Percentiles rank a stretch among this genome's conserved stretches.
Evolutionary conservation across 2,329 filamentous ascomycete species (phyloP).

Genomic region (Pleurostoma richardsiae): DNA sequence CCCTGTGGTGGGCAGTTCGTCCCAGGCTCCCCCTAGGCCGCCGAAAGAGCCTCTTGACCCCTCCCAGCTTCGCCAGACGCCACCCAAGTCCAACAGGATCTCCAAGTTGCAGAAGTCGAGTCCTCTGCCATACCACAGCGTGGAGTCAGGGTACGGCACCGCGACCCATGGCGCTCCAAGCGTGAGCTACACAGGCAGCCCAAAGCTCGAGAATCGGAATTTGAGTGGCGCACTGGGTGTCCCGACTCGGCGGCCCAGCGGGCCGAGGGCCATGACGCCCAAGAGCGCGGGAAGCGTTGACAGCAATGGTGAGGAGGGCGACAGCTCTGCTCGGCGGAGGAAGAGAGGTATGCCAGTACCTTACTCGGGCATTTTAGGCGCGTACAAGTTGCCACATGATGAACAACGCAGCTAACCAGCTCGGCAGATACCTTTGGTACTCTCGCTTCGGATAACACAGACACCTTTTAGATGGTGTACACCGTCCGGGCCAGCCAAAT

Average conservation of each 20-base stretch:
- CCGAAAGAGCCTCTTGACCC: constrained; percentile 57
- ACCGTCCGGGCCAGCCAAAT: too few species aligned
- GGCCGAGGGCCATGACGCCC: constrained; percentile 57
- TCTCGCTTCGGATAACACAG: constrained; percentile 44
- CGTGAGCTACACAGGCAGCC: constrained; percentile 46
- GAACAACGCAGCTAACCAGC: background rate
- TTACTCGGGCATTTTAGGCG: background rate
- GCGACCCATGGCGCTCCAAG: constrained; percentile 28
- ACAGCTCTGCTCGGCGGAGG: constrained; percentile 41
- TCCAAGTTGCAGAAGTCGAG: constrained; percentile 49
- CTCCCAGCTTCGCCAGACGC: constrained; percentile 28
- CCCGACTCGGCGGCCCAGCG: constrained; percentile 50
- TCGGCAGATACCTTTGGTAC: constrained; percentile 48
- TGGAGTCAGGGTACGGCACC: constrained; percentile 49
- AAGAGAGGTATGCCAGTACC: constrained; percentile 47
- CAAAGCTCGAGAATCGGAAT: constrained; percentile 52
- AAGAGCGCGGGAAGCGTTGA: constrained; percentile 33
- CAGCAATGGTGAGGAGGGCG: constrained; percentile 35
- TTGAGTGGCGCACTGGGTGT: constrained; percentile 47
- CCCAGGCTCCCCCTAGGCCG: constrained; percentile 46
- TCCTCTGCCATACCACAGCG: constrained; percentile 51
- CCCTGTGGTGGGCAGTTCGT: constrained; percentile 21
- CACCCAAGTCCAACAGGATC: constrained; percentile 40
- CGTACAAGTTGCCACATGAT: background rate
- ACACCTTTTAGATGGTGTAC: constrained; percentile 39